Base-by-base conservation (phyloP, 2,329 filamentous ascomycete species). In the Cladosporium halotolerans region DNA sequence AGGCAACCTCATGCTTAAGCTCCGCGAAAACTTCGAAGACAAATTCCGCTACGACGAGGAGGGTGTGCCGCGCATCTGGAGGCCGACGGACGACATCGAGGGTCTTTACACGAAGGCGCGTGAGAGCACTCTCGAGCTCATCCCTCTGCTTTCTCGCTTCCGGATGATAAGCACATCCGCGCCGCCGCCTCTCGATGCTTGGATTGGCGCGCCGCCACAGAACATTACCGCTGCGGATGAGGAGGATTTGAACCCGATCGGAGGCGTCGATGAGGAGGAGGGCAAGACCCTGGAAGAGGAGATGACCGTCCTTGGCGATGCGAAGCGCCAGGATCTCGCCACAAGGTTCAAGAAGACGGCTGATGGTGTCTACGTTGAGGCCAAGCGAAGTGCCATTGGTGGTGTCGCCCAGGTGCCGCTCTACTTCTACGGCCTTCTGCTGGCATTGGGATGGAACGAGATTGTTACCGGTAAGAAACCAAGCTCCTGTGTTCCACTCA, bases 401-500 rank as follows among this genome's bases (percentile, higher is more conserved):
- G 91, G 92, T 54, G 88, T 99, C 63, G 88, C 91, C 4, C 91
- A 96, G 71, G 84, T 99, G 46, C 93, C 93, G 5, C 74, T 95
- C 57, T 97, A 96, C 72, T 96, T 99, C 71, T 99, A 96, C 64
- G 89, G 83, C 40, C 71, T 97, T 53, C 77, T 99, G 53, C 75
- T 99, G 59, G 88, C 89, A 18, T 78, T 99, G 45, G 93, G 93
- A n/a, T 99, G 93, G 93, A 99, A 99, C 72, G 93, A 99, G 73
- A 91, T 99, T 58, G 76, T 95, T 61, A 88, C 91, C 66, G 89
- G 91, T 95, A 79, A 79, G 87, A 7, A 18, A 6, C 3, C 16
- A 18, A 18, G 16, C 16, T 18, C 9, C 19, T 9, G 18, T 33
- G n/a, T 38, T 54, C 38, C 13, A 46, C 16, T 34, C 10, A 13